These are phyloP conservation scores for Achaetomium macrosporum DNA, from an alignment of 2,329 filamentous ascomycete genomes.

Conservation along the genomic window DNA sequence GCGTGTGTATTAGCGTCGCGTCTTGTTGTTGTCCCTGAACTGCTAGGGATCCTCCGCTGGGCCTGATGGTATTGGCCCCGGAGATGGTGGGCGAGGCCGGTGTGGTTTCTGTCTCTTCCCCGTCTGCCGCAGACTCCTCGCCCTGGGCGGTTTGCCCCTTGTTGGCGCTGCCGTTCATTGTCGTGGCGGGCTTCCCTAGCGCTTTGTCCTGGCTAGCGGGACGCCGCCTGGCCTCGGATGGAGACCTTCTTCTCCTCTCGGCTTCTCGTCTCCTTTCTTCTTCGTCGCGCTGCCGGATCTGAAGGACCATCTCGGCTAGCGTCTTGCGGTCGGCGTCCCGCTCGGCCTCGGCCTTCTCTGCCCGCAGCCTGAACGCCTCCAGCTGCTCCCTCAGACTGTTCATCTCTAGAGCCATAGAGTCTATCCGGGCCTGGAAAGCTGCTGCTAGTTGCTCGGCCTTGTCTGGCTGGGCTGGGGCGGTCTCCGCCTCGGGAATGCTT, in stretches of 20 bases:
- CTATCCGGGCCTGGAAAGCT: constrained; percentile 63
- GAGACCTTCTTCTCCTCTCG: constrained; percentile 36
- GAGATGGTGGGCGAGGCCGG: constrained; percentile 39
- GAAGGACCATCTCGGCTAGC: constrained; percentile 80
- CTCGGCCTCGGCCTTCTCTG: constrained; percentile 75
- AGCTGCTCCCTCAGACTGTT: constrained; percentile 74
- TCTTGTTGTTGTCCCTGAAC: constrained; percentile 35
- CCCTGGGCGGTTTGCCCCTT: constrained; percentile 10
- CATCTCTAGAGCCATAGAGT: constrained; percentile 74
- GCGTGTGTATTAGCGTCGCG: constrained; percentile 46
- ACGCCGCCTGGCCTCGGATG: constrained; percentile 30
- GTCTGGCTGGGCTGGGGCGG: constrained; percentile 29
- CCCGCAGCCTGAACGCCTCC: constrained; percentile 68
- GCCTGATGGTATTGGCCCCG: constrained; percentile 45
- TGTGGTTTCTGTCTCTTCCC: constrained; percentile 28
- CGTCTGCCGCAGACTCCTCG: constrained; percentile 21
- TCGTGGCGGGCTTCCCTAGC: constrained; percentile 17
- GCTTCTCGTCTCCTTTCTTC: constrained; percentile 44
- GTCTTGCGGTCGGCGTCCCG: constrained; percentile 65
- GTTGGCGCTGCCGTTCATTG: constrained; percentile 25
- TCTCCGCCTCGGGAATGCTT: constrained; percentile 10
- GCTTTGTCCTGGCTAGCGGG: constrained; percentile 16
- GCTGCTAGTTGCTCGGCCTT: constrained; percentile 32
- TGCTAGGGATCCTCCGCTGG: constrained; percentile 35
- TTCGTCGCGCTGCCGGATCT: constrained; percentile 63